phyloP scores from a whole-genome alignment of 2,329 filamentous ascomycete species.

The Phaeophleospora eucalypticola region DNA sequence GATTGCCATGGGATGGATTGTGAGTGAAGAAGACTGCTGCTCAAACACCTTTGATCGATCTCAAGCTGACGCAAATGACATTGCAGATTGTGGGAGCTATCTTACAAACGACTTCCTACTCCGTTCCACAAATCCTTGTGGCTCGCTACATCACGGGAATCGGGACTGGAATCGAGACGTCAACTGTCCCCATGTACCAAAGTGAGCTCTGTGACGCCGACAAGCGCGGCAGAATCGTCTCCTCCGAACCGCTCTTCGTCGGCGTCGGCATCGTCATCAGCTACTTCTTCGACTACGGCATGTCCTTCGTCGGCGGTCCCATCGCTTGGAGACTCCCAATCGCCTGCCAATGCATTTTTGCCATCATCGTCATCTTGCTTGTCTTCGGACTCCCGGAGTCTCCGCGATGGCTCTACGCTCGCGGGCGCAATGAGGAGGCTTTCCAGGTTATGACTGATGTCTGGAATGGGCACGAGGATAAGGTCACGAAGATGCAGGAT shows the following conservation, averaged over 20 bases:
- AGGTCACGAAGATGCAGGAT: constrained; percentile 29
- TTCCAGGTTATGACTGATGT: constrained; percentile 34
- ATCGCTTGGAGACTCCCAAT: constrained; percentile 47
- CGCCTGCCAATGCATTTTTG: constrained; percentile 42
- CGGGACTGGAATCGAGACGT: constrained; percentile 46
- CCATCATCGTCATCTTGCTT: constrained; percentile 37
- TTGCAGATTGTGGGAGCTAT: constrained; percentile 39
- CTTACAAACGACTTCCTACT: constrained; percentile 44
- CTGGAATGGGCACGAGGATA: constrained; percentile 27
- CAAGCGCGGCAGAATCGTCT: constrained; percentile 32
- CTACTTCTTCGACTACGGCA: constrained; percentile 36
- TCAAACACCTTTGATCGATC: neutral
- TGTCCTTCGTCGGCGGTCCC: constrained; percentile 39
- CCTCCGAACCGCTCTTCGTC: constrained; percentile 33
- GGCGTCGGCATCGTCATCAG: constrained; percentile 33
- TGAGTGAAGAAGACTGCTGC: constrained; percentile 10
- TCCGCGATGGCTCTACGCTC: constrained; percentile 40
- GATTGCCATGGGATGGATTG: constrained; percentile 43
- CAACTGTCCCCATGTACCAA: constrained; percentile 43
- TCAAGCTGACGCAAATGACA: neutral
- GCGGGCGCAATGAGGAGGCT: constrained; percentile 31
- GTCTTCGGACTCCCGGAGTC: constrained; percentile 38
- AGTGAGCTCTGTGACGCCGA: constrained; percentile 33
- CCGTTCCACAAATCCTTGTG: constrained; percentile 44
- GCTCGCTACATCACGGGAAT: constrained; percentile 48